Percentiles rank a stretch among this genome's conserved stretches.
Conservation (phyloP, 257 asterid genomes). For the Solanum clarkiae region DNA sequence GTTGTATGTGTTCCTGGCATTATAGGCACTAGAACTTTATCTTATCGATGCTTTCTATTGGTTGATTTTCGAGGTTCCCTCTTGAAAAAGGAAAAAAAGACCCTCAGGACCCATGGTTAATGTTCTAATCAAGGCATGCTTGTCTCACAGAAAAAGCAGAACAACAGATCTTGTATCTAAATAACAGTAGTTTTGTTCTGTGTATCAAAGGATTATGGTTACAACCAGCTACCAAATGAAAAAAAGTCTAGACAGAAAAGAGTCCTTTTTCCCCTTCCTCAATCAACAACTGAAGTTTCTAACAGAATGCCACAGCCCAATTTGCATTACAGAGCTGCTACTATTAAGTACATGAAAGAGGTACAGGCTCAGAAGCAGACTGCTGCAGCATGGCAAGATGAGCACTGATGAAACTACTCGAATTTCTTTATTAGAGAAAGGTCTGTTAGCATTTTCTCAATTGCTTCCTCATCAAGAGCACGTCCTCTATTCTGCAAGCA, state of each 20-base stretch:
- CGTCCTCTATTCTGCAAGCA: constrained; percentile 7
- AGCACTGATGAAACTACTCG: neutral
- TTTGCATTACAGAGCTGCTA: neutral
- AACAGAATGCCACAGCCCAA: neutral
- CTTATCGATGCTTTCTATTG: neutral
- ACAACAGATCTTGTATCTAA: neutral
- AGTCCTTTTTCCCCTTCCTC: neutral
- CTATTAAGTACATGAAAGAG: neutral
- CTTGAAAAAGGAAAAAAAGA: neutral
- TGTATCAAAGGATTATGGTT: neutral
- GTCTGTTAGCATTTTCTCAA: constrained; percentile 9
- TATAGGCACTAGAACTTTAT: neutral
- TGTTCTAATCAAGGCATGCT: neutral
- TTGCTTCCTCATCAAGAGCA: constrained; percentile 8
- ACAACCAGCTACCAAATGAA: neutral
- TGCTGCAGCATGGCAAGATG: neutral
- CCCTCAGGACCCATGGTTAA: neutral
- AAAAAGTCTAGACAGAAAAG: no score
- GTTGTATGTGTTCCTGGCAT: neutral
- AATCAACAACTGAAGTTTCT: neutral
- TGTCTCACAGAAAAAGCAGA: neutral
- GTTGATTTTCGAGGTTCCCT: neutral
- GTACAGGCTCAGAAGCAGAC: neutral
- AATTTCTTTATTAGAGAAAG: constrained; percentile 7
- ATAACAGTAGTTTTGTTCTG: neutral